Conservation (phyloP, 257 asterid genomes). For the Fraxinus quadrangulata region DNA sequence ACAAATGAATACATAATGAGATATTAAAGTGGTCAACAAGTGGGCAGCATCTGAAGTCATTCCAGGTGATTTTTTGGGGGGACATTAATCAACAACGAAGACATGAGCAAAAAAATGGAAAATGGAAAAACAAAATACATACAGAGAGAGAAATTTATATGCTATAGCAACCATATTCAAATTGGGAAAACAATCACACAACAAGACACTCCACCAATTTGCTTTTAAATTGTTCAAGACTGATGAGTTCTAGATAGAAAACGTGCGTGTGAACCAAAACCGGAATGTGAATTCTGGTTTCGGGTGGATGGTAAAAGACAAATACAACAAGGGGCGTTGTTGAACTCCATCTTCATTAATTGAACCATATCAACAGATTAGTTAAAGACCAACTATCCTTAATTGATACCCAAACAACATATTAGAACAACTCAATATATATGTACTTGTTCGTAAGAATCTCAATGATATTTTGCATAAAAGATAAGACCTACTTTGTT, state of each 20-base stretch:
- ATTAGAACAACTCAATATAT: background rate
- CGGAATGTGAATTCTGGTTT: background rate
- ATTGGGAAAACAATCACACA: background rate
- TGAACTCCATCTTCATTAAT: constrained; percentile 1
- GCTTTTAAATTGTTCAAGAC: background rate
- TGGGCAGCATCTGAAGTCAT: constrained; percentile 3
- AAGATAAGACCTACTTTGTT: constrained; percentile 8
- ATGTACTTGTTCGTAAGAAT: constrained; percentile 4
- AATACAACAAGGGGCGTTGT: background rate
- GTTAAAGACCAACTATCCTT: background rate
- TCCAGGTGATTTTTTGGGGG: background rate
- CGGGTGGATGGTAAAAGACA: background rate
- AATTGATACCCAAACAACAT: background rate
- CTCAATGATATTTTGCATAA: background rate
- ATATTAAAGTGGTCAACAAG: too few relatives aligned
- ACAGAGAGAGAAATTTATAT: background rate
- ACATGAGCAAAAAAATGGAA: too few relatives aligned
- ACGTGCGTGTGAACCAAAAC: constrained; percentile 5
- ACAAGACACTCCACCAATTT: background rate
- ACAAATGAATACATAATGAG: background rate
- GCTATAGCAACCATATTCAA: background rate
- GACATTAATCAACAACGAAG: background rate
- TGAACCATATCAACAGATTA: background rate
- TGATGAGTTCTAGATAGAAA: background rate
- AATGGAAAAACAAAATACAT: background rate